Evolutionary conservation across 352 stramenopile genomes (phyloP).

Genomic region (Peronospora belbahrii): DNA sequence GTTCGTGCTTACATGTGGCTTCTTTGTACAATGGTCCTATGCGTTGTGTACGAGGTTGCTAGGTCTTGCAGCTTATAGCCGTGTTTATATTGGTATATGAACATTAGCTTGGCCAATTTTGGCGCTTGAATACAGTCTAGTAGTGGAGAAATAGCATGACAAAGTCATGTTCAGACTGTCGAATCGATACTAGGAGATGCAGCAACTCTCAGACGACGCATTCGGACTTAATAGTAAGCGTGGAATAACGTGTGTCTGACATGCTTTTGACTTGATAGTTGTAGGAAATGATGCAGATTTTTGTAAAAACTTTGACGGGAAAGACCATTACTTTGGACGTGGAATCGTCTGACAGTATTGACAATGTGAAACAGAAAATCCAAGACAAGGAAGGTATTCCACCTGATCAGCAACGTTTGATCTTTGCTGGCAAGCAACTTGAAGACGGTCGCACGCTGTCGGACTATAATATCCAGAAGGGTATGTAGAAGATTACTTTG

Average conservation of each 20-base stretch:
- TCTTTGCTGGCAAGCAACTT: constrained; percentile 99
- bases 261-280: not conserved
- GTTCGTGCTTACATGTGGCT: constrained; percentile 10
- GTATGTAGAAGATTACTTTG: not conserved
- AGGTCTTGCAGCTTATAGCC: not conserved
- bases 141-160: constrained; percentile 5
- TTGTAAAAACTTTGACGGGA: constrained; percentile 96
- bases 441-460: constrained; percentile 91
- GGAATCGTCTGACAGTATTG: constrained; percentile 97
- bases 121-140: not conserved
- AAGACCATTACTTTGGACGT: constrained; percentile 97
- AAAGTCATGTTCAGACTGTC: not conserved
- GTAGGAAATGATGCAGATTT: constrained; percentile 90
- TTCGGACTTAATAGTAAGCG: too few species aligned
- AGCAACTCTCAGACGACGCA: not conserved
- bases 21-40: not conserved
- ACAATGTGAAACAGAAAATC: constrained; percentile 99
- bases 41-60: constrained; percentile 1
- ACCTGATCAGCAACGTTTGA: constrained; percentile 98
- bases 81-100: not conserved
- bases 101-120: not conserved
- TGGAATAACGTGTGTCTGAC: too few species aligned
- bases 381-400: constrained; percentile 99
- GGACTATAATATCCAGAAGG: constrained; percentile 94
- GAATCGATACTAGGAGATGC: not conserved